Percentiles rank a stretch among this genome's conserved stretches.
Conservation (phyloP, 495 filamentous ascomycete genomes). For the Opeltia flavorubescens region DNA sequence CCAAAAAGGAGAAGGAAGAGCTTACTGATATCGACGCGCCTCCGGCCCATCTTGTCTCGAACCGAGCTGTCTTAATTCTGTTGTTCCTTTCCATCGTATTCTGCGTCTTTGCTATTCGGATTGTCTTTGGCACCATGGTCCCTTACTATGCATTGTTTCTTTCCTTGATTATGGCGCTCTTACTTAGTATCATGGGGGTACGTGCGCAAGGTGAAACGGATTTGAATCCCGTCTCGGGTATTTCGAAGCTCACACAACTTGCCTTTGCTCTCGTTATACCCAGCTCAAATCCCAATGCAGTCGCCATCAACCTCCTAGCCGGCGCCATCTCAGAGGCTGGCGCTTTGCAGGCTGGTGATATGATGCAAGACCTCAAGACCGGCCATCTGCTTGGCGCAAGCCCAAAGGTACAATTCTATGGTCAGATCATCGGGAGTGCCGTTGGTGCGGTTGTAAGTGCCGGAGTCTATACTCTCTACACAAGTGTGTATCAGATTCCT, state of each 20-base stretch:
- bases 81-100: conserved; percentile 62
- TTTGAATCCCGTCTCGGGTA: conserved; percentile 91
- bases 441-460: conserved; percentile 83
- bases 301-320: conserved; percentile 85
- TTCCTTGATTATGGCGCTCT: conserved; percentile 73
- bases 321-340: conserved; percentile 84
- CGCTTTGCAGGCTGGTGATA: conserved; percentile 87
- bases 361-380: conserved; percentile 98
- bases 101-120: conserved; percentile 66
- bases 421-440: conserved; percentile 80
- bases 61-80: conserved; percentile 53
- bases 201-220: conserved; percentile 91
- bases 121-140: conserved; percentile 55
- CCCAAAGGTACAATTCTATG: conserved; percentile 91
- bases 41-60: conserved; percentile 65
- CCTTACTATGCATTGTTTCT: conserved; percentile 60
- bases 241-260: conserved; percentile 90
- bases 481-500: conserved; percentile 74
- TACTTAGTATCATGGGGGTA: conserved; percentile 91
- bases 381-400: conserved; percentile 85
- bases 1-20: conserved; percentile 15
- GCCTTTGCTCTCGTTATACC: conserved; percentile 85
- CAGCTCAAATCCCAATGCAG: conserved; percentile 55
- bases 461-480: conserved; percentile 82
- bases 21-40: conserved; percentile 58